Conservation (phyloP, 352 stramenopile species). For the Discostella stelligera region DNA sequence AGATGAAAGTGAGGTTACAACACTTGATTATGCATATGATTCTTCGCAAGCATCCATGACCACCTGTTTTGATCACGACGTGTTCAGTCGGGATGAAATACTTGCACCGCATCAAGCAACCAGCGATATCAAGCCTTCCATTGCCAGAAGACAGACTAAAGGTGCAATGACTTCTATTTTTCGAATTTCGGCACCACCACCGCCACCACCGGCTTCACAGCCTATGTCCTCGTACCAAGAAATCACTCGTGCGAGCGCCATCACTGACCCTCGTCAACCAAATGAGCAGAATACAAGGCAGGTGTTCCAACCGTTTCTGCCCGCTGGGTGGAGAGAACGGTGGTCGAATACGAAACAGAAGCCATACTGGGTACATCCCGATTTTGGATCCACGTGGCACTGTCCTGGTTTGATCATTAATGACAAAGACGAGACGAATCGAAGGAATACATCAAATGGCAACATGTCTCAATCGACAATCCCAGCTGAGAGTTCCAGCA, state of each 20-base stretch:
- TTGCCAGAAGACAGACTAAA: not conserved
- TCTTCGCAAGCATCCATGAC: conserved; percentile 32
- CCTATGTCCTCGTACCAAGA: conserved; percentile 9
- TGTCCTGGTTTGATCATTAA: conserved; percentile 52
- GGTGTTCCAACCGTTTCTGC: conserved; percentile 41
- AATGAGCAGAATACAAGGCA: not conserved
- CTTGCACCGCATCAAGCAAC: conserved; percentile 1
- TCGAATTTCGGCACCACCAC: not conserved
- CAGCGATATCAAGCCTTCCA: not conserved
- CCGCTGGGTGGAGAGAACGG: conserved; percentile 65
- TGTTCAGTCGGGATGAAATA: not conserved
- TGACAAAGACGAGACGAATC: not conserved
- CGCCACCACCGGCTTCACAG: not conserved
- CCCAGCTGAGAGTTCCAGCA: not conserved
- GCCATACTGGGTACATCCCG: conserved; percentile 72
- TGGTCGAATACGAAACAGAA: conserved; percentile 69
- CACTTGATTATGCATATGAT: conserved; percentile 21
- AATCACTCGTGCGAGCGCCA: conserved; percentile 5
- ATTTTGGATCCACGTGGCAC: conserved; percentile 71
- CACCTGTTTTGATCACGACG: conserved; percentile 16
- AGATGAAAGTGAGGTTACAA: conserved; percentile 57
- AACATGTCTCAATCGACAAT: not conserved
- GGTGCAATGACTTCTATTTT: not conserved
- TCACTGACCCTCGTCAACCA: not conserved
- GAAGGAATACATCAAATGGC: conserved; percentile 6